Base-by-base conservation (phyloP, 2,329 filamentous ascomycete genomes). In the Aspergillus spinulosporus region DNA sequence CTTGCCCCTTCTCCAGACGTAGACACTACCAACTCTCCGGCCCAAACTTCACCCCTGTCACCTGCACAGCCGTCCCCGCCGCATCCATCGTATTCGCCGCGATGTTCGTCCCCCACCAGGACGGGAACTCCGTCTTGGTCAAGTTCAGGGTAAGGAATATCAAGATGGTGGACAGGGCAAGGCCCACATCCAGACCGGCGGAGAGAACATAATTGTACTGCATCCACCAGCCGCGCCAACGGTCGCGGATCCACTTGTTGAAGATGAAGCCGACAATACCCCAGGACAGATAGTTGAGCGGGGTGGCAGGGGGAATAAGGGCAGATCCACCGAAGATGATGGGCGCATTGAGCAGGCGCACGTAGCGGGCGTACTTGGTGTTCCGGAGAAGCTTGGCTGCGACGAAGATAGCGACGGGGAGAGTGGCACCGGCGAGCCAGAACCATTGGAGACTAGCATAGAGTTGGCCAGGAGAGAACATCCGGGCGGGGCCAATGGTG, bases 191-290 rank as follows among this genome's bases (percentile, higher is more conserved):
- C 39, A 91, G 75, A 1, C 85, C 88, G 0, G 88, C 88, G 15
- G 87, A 89, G 0, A 86, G 84, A 66, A 90, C 80, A 69, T 90
- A 91, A 76, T 91, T 90, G 76, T 89, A 91, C 70, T 87, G 84
- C 71, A 88, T 77, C 88, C 88, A 91, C 88, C 88, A 90, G 34
- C 85, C 87, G 3, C 80, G 82, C 73, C 82, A 87, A 59, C 82
- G 80, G 56, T 85, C 80, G 68, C 83, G 83, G 68, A 90, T 82
- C 63, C 79, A 84, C 64, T 82, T 87, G 72, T 90, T 89, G 76
- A 90, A 90, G 36, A 86, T 61, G 47, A 82, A 80, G 6, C 88
- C 88, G 5, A 88, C 83, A 28, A 84, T 68, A 3, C 84, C 87
- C 88, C 88, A 90, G 66, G 83, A 83, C 44, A 88, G 82, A 44